Conservation (phyloP, 345 rosid genomes). For the Dipteronia sinensis region DNA sequence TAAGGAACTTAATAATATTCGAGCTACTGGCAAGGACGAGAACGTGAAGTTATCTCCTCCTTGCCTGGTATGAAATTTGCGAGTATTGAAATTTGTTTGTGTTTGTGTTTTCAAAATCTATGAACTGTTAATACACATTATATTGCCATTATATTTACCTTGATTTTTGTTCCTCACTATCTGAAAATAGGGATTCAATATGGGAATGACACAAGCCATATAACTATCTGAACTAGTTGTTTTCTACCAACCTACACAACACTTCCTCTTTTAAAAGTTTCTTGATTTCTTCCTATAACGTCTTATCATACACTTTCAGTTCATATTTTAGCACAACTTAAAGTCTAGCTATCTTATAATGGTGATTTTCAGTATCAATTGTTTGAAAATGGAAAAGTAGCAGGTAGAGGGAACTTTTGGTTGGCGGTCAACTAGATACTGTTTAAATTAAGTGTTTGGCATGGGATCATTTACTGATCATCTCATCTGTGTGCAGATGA, state of each 20-base stretch:
- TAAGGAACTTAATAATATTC: conserved; percentile 82
- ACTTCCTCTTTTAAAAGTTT: neutral
- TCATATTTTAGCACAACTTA: neutral
- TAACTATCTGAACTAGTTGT: neutral
- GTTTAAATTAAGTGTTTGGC: conserved; percentile 1
- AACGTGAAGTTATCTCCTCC: conserved; percentile 95
- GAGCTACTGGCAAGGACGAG: conserved; percentile 83
- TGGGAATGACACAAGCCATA: neutral
- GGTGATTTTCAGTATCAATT: neutral
- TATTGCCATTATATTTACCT: neutral
- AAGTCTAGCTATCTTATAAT: neutral
- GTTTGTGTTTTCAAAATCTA: conserved; percentile 4
- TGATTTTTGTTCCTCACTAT: neutral
- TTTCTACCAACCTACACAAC: neutral
- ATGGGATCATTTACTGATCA: conserved; percentile 15
- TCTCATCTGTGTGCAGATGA: conserved; percentile 61
- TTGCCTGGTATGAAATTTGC: conserved; percentile 56
- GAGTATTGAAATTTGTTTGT: neutral
- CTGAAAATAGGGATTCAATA: neutral
- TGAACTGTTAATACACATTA: neutral
- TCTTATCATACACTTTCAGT: neutral
- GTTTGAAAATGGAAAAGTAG: neutral
- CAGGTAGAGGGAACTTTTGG: neutral
- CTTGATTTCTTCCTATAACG: neutral
- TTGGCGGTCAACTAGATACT: neutral